These are phyloP conservation scores for Vigna reflexopilosa DNA, from an alignment of 306 rosid species.

Conservation along the genomic window DNA sequence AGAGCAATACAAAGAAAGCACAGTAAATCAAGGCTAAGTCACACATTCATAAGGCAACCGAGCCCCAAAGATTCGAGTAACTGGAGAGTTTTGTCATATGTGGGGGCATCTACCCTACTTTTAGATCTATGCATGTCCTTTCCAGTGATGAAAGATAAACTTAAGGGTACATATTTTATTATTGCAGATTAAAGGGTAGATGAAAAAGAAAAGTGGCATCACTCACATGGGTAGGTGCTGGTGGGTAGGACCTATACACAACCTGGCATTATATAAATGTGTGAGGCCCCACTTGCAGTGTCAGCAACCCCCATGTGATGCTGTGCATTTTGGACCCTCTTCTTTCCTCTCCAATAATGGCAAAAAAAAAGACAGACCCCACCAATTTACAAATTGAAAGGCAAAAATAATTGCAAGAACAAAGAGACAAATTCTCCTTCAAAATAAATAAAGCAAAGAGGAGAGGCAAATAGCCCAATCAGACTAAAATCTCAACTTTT, in stretches of 20 bases:
- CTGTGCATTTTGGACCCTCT: conserved; percentile 50
- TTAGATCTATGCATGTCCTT: conserved; percentile 64
- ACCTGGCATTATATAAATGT: conserved; percentile 64
- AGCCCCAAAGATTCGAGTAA: conserved; percentile 67
- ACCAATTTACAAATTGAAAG: conserved; percentile 34
- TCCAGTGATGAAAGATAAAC: conserved; percentile 48
- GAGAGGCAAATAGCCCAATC: conserved; percentile 25
- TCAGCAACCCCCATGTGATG: conserved; percentile 78
- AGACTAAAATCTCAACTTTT: conserved; percentile 47
- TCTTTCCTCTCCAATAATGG: conserved; percentile 49
- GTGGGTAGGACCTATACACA: conserved; percentile 56
- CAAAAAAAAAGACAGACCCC: conserved; percentile 45
- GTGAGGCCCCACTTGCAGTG: conserved; percentile 58
- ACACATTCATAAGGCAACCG: conserved; percentile 45
- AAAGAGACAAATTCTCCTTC: conserved; percentile 50
- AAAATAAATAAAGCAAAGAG: not conserved
- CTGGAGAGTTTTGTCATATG: conserved; percentile 86
- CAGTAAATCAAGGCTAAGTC: conserved; percentile 36
- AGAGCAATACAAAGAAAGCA: not conserved
- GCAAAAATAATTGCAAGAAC: conserved; percentile 40
- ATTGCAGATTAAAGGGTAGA: not conserved
- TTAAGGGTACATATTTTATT: not conserved
- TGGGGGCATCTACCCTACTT: conserved; percentile 68
- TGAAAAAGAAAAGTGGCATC: conserved; percentile 49
- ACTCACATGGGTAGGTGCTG: conserved; percentile 69